Base-by-base conservation (phyloP, 345 rosid species). In the Citrus cavaleriei region DNA sequence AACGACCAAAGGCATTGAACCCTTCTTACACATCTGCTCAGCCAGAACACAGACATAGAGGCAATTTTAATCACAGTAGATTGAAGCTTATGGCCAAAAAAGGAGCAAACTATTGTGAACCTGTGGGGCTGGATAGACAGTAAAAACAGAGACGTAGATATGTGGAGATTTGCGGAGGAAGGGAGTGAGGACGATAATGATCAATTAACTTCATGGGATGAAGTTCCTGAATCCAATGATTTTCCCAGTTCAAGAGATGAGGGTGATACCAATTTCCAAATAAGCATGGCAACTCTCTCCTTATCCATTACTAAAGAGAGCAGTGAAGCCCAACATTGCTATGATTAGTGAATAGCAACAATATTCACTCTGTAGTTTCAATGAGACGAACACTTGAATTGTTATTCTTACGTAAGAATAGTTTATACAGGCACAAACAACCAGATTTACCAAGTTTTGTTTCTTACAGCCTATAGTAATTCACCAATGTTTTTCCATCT, bases 181-280 rank as follows among this genome's bases (percentile, higher is more conserved):
- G 87, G 83, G 46, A 73, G 64, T 10, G 79, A 72, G 61, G 75
- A 74, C n/a, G 46, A 7, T 51, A 14, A 51, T 32, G 66, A 87
- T 46, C 51, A 40, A 66, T 75, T 58, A 13, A 73, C n/a, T 25
- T 62, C 83, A 21, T 12, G 34, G 61, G 72, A 80, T 27, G 81
- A 79, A 64, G 82, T 73, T 42, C 83, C 83, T n/a, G 74, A 74
- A 2, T 81, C 83, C 32, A 59, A 85, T 80, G 83, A 89, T 61
- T 95, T 92, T 72, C 97, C 97, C 10, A 81, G 88, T 40, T 80
- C 67, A 40, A 91, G 97, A 81, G 95, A 93, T 68, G 86, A 83
- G 80, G 86, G 93, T 51, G 83, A 66, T 21, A 73, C 87, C n/a
- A n/a, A n/a, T n/a, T n/a, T n/a, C n/a, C n/a, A n/a, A n/a, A n/a